Evolutionary conservation across 75 land plant genomes (phyloP).

Genomic region (Cunninghamia lanceolata): DNA sequence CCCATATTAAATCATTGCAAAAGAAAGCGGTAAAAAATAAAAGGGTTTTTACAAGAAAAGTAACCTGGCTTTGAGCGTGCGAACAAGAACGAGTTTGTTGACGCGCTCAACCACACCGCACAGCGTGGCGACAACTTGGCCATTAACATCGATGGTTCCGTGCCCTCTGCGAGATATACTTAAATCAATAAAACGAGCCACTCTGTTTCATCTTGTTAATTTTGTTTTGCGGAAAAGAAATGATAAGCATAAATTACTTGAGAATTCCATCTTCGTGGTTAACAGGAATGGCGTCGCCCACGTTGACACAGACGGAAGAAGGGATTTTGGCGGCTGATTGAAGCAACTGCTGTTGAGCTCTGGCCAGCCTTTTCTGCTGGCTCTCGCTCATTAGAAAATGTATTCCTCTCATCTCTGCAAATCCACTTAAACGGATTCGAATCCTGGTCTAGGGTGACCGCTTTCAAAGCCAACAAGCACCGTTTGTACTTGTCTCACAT

Average conservation of each 20-base stretch:
- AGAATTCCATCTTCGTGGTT: constrained; percentile 80
- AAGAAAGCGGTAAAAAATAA: not conserved
- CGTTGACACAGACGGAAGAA: constrained; percentile 58
- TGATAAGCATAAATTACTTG: constrained; percentile 40
- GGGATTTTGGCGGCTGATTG: constrained; percentile 35
- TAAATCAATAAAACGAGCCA: not conserved
- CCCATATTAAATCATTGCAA: too few species aligned
- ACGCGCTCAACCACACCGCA: constrained; percentile 96
- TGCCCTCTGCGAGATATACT: constrained; percentile 63
- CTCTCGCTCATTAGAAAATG: constrained; percentile 52
- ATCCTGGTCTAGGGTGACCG: not conserved
- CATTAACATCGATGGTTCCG: constrained; percentile 74
- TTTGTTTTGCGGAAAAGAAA: not conserved
- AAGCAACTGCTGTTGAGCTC: constrained; percentile 55
- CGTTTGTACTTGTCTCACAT: too few species aligned
- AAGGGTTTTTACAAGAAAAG: not conserved
- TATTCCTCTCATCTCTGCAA: constrained; percentile 43
- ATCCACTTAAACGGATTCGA: not conserved
- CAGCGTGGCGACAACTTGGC: constrained; percentile 75
- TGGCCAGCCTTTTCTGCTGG: constrained; percentile 58
- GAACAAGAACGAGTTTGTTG: constrained; percentile 86
- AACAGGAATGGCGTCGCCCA: constrained; percentile 80
- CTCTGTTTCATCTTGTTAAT: too few species aligned
- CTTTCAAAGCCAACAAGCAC: not conserved
- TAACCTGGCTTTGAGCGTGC: constrained; percentile 76